phyloP scores from a whole-genome alignment of 805 yeast genomes.

The Candida broadrunensis region DNA sequence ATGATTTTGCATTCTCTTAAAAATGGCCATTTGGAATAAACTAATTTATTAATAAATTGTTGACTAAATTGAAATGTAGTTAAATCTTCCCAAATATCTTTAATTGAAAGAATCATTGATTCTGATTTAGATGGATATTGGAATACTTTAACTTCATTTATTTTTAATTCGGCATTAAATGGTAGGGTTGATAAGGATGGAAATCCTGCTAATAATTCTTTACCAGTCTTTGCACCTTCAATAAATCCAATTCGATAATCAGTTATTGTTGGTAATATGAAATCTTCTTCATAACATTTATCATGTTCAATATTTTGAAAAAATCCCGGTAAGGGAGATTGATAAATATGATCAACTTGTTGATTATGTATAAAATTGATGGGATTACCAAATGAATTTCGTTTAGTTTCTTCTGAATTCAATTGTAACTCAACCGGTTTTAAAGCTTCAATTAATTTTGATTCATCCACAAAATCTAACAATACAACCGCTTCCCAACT shows the following conservation, averaged over 20 bases:
- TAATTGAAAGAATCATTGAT: slow-evolving; percentile 67
- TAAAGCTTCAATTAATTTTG: slow-evolving; percentile 70
- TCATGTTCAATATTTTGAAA: slow-evolving; percentile 78
- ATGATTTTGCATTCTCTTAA: slow-evolving; percentile 75
- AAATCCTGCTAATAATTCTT: slow-evolving; percentile 80
- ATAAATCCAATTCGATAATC: slow-evolving; percentile 54
- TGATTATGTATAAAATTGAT: slow-evolving; percentile 72
- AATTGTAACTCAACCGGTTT: slow-evolving; percentile 59
- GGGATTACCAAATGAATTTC: slow-evolving; percentile 76
- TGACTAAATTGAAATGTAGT: slow-evolving; percentile 64
- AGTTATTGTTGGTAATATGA: slow-evolving; percentile 47
- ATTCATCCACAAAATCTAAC: slow-evolving; percentile 86
- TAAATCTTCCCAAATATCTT: slow-evolving; percentile 52
- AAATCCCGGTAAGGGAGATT: slow-evolving; percentile 73
- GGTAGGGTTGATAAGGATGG: slow-evolving; percentile 78
- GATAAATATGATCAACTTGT: slow-evolving; percentile 62
- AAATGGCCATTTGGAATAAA: slow-evolving; percentile 89
- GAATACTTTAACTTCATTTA: slow-evolving; percentile 71
- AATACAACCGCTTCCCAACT: slow-evolving; percentile 98
- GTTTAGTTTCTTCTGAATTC: slow-evolving; percentile 62
- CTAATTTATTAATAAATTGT: slow-evolving; percentile 56
- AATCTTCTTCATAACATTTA: slow-evolving; percentile 67
- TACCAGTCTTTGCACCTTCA: slow-evolving; percentile 66
- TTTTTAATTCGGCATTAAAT: slow-evolving; percentile 49
- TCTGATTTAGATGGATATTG: slow-evolving; percentile 82